Base-by-base conservation (phyloP, 805 yeast species). In the Teunomyces tritomae region DNA sequence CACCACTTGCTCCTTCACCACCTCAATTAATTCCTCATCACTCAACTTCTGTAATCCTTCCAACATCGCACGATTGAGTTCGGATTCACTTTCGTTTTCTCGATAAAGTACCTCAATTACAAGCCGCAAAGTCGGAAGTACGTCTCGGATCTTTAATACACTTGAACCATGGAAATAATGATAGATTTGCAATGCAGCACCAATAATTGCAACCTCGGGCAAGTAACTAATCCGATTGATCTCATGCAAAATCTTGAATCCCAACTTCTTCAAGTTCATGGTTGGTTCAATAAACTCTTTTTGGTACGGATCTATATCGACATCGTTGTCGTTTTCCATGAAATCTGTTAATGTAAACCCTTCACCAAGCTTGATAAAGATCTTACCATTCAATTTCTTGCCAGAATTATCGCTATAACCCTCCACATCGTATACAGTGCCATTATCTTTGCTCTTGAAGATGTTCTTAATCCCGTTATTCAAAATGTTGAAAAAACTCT, bases 121-220 rank as follows among this genome's bases (percentile, higher is more conserved):
- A 30, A 64, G 51, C 17, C 63, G 55, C 57, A 68, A 57, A 37
- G 57, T 51, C n/a, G 73, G 71, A 20, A 68, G 44, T 27, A 72
- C 45, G 2, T 66, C 45, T 11, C 39, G 33, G 2, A 29, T 28
- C 43, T 40, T 27, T 14, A 40, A 32, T 3, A 29, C n/a, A 11
- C 16, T 26, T 17, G 49, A 40, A 2, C 53, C 49, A 43, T 51
- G 43, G n/a, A 49, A 52, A 39, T 70, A 66, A 40, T 61, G 58
- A 48, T 58, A 66, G n/a, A 67, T 57, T 50, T 72, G 76, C 44
- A 37, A 56, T 37, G 37, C 53, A 0, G 79, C 63, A 4, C 85
- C 85, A 11, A 80, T 74, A 20, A 81, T 61, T 0, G 83, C 70
- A 11, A 82, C 67, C 29, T 82, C 82, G 60, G 83, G 82, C 28